phyloP scores from a whole-genome alignment of 2,329 filamentous ascomycete genomes.

The Neofusicoccum parvum region DNA sequence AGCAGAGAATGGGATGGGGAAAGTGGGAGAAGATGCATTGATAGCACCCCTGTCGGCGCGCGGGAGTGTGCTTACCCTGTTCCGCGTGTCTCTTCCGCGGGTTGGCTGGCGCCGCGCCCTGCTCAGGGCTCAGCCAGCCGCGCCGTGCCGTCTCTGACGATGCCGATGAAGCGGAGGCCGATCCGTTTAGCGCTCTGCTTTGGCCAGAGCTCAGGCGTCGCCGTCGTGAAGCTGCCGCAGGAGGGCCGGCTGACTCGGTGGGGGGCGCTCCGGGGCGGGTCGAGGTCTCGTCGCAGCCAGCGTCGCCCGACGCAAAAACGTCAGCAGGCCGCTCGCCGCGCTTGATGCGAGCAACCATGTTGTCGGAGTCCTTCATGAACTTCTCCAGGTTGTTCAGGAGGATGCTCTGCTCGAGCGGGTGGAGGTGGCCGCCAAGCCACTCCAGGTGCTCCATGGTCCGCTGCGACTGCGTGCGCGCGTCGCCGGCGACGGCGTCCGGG shows the following conservation, averaged over 20 bases:
- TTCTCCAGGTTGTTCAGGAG: conserved; percentile 19
- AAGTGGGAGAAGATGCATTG: neutral
- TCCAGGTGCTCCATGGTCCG: conserved; percentile 18
- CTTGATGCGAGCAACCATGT: conserved; percentile 17
- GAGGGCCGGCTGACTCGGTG: neutral
- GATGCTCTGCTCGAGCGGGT: conserved; percentile 19
- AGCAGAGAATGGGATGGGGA: conserved; percentile 6
- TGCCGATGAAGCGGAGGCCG: neutral
- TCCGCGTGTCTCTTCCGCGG: conserved; percentile 14
- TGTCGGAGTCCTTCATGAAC: conserved; percentile 15
- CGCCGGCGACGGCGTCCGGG: neutral
- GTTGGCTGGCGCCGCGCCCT: conserved; percentile 7
- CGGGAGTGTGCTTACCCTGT: conserved; percentile 2
- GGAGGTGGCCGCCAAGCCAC: conserved; percentile 13
- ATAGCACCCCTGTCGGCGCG: conserved; percentile 8
- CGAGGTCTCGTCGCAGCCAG: neutral
- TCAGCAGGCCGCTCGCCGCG: conserved; percentile 19
- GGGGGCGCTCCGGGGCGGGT: neutral
- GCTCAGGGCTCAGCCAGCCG: conserved; percentile 5
- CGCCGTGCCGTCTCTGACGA: conserved; percentile 9
- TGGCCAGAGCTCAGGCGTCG: conserved; percentile 17
- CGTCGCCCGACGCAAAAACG: conserved; percentile 9
- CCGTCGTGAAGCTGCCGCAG: neutral
- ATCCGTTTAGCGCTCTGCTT: conserved; percentile 1
- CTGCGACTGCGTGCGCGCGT: conserved; percentile 1